A percentile compares a stretch with the other conserved stretches of the same genome.
These are phyloP conservation scores for Diplocarpon mali DNA, from an alignment of 2,329 filamentous ascomycete species.

Conservation along the genomic window DNA sequence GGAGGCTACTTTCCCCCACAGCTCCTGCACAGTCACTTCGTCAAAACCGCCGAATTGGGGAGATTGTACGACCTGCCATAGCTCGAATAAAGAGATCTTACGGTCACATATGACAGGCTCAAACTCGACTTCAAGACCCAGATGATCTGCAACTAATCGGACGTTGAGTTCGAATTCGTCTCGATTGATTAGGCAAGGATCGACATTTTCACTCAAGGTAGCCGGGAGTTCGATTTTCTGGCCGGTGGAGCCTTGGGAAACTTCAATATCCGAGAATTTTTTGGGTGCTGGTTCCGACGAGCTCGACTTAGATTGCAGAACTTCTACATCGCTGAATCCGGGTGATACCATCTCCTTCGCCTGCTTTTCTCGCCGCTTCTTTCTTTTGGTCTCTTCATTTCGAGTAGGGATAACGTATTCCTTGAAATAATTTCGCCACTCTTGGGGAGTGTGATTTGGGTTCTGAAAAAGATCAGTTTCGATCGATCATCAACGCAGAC, in stretches of 20 bases:
- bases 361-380: not conserved
- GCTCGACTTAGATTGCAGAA: not conserved
- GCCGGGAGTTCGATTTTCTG: not conserved
- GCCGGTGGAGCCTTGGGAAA: constrained; percentile 10
- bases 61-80: constrained; percentile 23
- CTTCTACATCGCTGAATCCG: not conserved
- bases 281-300: not conserved
- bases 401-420: constrained; percentile 16
- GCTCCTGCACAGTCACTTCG: constrained; percentile 9
- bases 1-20: constrained; percentile 23
- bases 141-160: constrained; percentile 5
- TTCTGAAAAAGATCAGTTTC: constrained; percentile 13
- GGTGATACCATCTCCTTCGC: constrained; percentile 2
- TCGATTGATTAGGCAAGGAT: constrained; percentile 10
- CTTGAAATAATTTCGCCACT: constrained; percentile 25
- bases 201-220: not conserved
- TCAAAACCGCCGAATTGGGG: constrained; percentile 20
- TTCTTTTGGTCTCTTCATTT: not conserved
- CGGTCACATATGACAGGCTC: constrained; percentile 18
- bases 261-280: constrained; percentile 7
- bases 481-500: not conserved
- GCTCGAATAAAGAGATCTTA: constrained; percentile 18
- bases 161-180: constrained; percentile 15
- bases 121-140: constrained; percentile 14
- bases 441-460: constrained; percentile 23